Base-by-base conservation (phyloP, 805 yeast species). In the Brettanomyces anomalus region DNA sequence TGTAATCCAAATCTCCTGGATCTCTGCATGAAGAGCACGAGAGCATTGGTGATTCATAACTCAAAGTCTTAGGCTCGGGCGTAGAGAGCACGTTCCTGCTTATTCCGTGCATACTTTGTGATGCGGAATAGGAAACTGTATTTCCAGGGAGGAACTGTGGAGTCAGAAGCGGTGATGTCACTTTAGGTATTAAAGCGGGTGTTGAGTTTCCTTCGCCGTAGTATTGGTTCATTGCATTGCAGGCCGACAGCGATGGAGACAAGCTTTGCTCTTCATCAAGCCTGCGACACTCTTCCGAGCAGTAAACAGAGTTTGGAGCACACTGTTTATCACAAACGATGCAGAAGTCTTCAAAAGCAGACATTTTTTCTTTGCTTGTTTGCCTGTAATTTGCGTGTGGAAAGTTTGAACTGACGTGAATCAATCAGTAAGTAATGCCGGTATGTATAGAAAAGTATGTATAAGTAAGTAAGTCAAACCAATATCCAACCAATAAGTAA, bases 301-400 rank as follows among this genome's bases (percentile, higher is more conserved):
- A 62, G 49, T 62, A 62, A 16, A 58, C 62, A 4, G 59, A 50
- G 42, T 57, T 57, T 4, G 57, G 46, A 4, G 55, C 38, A 39
- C 65, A 60, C 26, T 58, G 48, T 45, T 59, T 56, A 42, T 62
- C 67, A 49, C 67, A 62, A 18, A 62, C 61, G 26, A 62, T 46
- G 45, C 67, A 62, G 51, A 56, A 62, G 41, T 62, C 67, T 48
- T 62, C 57, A 46, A 62, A 62, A 6, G 67, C 66, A 35, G 74
- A 62, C 74, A 71, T 69, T 37, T 24, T 24, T 24, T 10, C 7
- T 10, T 33, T 33, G 16, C 18, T 8, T 8, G 18, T 7, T 14
- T 33, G 14, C 7, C 13, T 33, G 18, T 24, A 24, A 24, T 24
- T 7, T 24, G n/a, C n/a, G 28, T 24, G 10, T 24, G 10, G 28